Percentiles rank a stretch among this genome's conserved stretches.
Evolutionary conservation across 371 early-diverging fungal genomes (phyloP).

Genomic region (Smittium culicis): DNA sequence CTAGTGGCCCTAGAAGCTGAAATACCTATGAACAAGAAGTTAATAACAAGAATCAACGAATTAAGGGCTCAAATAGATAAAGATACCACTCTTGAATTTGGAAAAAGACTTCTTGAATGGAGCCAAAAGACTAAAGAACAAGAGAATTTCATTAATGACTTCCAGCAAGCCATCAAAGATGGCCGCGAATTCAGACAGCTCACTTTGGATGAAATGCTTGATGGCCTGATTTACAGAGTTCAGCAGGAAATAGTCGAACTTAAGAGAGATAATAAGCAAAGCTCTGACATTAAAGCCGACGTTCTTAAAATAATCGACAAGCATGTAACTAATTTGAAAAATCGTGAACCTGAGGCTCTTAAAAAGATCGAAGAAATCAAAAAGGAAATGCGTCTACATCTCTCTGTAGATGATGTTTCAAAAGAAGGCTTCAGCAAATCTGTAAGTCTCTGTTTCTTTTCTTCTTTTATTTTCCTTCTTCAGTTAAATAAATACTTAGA

Average conservation of each 20-base stretch:
- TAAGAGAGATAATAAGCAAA: slow-evolving; percentile 19
- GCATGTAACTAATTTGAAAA: slow-evolving; percentile 19
- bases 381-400: slow-evolving; percentile 48
- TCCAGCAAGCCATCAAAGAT: slow-evolving; percentile 14
- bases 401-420: slow-evolving; percentile 64
- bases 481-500: background rate
- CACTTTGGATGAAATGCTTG: slow-evolving; percentile 28
- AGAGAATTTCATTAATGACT: slow-evolving; percentile 14
- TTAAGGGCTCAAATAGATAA: slow-evolving; percentile 23
- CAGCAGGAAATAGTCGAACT: slow-evolving; percentile 27
- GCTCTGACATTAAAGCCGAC: slow-evolving; percentile 9
- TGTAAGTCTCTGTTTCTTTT: background rate
- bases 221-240: slow-evolving; percentile 28
- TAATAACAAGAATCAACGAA: slow-evolving; percentile 28
- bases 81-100: slow-evolving; percentile 14
- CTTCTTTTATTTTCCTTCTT: background rate
- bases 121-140: slow-evolving; percentile 18
- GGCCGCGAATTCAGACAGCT: slow-evolving; percentile 16
- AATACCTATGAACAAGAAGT: slow-evolving; percentile 39
- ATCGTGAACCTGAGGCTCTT: slow-evolving; percentile 24
- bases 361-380: slow-evolving; percentile 41
- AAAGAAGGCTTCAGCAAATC: slow-evolving; percentile 56
- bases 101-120: slow-evolving; percentile 14
- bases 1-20: slow-evolving; percentile 48
- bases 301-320: slow-evolving; percentile 16